Evolutionary conservation across 2,329 filamentous ascomycete species (phyloP).

Genomic region (Niveomyces coronatus): DNA sequence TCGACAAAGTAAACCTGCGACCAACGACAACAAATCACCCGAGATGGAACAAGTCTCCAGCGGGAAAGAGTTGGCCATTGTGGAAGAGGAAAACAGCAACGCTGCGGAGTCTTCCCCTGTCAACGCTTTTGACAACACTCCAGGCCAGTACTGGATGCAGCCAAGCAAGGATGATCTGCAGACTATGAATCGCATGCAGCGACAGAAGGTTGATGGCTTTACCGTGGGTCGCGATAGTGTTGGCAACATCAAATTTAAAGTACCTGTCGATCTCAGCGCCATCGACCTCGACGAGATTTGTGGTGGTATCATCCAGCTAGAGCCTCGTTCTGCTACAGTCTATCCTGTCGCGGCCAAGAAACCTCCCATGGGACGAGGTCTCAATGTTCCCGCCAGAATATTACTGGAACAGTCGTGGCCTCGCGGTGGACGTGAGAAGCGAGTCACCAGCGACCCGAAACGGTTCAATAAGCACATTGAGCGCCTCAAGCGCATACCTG

Average conservation of each 20-base stretch:
- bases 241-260: slow-evolving; percentile 72
- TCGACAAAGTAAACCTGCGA: slow-evolving; percentile 44
- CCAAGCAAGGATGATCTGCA: slow-evolving; percentile 66
- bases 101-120: slow-evolving; percentile 14
- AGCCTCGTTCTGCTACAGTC: slow-evolving; percentile 73
- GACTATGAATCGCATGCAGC: slow-evolving; percentile 70
- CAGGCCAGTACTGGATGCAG: slow-evolving; percentile 79
- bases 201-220: slow-evolving; percentile 63
- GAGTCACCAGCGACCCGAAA: slow-evolving; percentile 43
- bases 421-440: slow-evolving; percentile 49
- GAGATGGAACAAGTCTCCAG: slow-evolving; percentile 60
- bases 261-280: slow-evolving; percentile 70
- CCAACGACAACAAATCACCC: slow-evolving; percentile 30
- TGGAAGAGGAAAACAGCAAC: slow-evolving; percentile 56
- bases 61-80: slow-evolving; percentile 67
- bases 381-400: slow-evolving; percentile 86
- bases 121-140: slow-evolving; percentile 33
- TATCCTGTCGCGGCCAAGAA: slow-evolving; percentile 71
- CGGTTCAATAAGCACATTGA: slow-evolving; percentile 73
- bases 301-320: slow-evolving; percentile 64
- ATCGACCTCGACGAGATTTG: slow-evolving; percentile 74
- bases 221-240: slow-evolving; percentile 73
- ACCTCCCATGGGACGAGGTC: slow-evolving; percentile 71
- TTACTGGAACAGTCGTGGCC: slow-evolving; percentile 92
- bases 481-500: slow-evolving; percentile 65